Conservation (phyloP, 2,329 filamentous ascomycete species). For the Clonostachys solani region DNA sequence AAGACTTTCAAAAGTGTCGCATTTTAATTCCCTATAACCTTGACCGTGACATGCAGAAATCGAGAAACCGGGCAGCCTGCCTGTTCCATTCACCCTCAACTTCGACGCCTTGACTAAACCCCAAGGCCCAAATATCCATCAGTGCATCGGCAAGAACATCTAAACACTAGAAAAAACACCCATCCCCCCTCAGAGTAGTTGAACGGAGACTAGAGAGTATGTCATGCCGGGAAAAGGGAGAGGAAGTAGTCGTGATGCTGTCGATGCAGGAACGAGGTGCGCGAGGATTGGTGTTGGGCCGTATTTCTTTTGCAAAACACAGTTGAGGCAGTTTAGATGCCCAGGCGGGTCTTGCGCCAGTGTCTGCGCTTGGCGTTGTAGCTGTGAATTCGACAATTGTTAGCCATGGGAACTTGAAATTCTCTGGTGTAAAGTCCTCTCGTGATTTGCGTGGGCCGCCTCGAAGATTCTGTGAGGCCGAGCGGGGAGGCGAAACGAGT, state of each 20-base stretch:
- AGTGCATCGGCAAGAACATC: too few species aligned
- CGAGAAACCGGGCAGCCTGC: conserved; percentile 25
- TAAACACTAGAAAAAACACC: too few species aligned
- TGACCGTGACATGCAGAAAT: conserved; percentile 40
- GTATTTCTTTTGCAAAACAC: conserved; percentile 2
- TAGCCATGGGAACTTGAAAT: background rate
- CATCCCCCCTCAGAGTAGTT: too few species aligned
- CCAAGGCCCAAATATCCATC: too few species aligned
- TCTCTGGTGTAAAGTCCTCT: background rate
- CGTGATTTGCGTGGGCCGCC: background rate
- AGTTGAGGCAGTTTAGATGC: conserved; percentile 71
- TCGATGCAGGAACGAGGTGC: too few species aligned
- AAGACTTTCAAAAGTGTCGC: conserved; percentile 23
- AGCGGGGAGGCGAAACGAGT: background rate
- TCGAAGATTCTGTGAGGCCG: too few species aligned
- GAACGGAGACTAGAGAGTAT: background rate
- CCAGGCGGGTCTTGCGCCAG: conserved; percentile 99
- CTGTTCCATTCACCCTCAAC: conserved; percentile 17
- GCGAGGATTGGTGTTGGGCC: background rate
- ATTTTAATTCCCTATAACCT: conserved; percentile 40
- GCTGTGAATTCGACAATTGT: conserved; percentile 43
- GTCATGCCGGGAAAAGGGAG: background rate
- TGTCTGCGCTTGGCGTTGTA: conserved; percentile 99
- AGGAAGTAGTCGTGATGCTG: background rate
- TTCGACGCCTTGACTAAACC: conserved; percentile 10